A percentile compares a stretch with the other conserved stretches of the same genome.
Conservation (phyloP, 805 yeast species). For the Yarrowia porcina region DNA sequence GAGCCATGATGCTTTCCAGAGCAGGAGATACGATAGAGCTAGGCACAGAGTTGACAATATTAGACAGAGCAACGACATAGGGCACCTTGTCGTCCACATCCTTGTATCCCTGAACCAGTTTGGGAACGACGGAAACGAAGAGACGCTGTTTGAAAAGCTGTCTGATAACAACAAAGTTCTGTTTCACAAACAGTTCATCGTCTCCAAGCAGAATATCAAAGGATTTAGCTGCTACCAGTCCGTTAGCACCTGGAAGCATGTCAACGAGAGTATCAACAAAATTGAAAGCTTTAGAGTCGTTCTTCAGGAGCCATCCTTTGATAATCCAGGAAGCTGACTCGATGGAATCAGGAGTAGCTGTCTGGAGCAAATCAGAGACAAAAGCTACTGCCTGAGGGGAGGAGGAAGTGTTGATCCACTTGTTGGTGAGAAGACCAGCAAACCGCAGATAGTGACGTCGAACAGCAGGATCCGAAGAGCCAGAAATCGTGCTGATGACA, state of each 20-base stretch:
- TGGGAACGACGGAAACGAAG: conserved; percentile 59
- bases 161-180: conserved; percentile 56
- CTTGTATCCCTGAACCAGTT: conserved; percentile 49
- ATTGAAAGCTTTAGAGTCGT: conserved; percentile 44
- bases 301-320: conserved; percentile 64
- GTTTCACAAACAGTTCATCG: conserved; percentile 55
- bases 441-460: conserved; percentile 57
- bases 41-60: conserved; percentile 63
- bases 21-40: conserved; percentile 61
- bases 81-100: conserved; percentile 43
- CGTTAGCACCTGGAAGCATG: conserved; percentile 33
- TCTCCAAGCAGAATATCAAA: conserved; percentile 68
- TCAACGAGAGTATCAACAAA: conserved; percentile 42
- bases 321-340: conserved; percentile 67
- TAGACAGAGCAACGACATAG: conserved; percentile 63
- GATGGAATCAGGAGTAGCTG: background rate
- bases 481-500: conserved; percentile 1
- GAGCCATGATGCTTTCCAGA: conserved; percentile 61
- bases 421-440: conserved; percentile 55
- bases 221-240: conserved; percentile 49
- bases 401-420: conserved; percentile 43
- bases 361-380: background rate
- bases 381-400: conserved; percentile 29
- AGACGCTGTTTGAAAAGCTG: conserved; percentile 77
- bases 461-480: conserved; percentile 35